phyloP scores from a whole-genome alignment of 2,329 filamentous ascomycete genomes.

The Sclerotinia subarctica region DNA sequence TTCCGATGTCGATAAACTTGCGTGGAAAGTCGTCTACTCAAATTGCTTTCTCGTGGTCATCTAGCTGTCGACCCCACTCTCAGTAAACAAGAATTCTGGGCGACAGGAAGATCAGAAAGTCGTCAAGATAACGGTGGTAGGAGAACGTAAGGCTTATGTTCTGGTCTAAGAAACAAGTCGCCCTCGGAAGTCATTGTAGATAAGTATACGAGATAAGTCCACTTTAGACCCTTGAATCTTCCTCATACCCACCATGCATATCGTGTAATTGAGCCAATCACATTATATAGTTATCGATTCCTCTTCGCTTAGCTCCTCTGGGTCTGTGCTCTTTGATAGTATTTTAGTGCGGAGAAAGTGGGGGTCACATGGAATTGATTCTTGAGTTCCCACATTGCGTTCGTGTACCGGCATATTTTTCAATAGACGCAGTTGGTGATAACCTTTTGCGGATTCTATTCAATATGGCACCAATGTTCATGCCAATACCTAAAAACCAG shows the following conservation, averaged over 20 bases:
- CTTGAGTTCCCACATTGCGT: not conserved
- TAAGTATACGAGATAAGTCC: not conserved
- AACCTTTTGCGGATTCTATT: not conserved
- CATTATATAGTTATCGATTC: not conserved
- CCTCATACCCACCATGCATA: not conserved
- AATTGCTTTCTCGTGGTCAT: not conserved
- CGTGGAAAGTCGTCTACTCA: not conserved
- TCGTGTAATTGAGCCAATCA: conserved; percentile 1
- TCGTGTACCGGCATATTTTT: not conserved
- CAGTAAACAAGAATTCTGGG: not conserved
- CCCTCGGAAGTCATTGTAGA: not conserved
- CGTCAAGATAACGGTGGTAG: not conserved
- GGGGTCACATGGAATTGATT: not conserved
- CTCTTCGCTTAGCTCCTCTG: not conserved
- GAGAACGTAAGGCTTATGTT: not conserved
- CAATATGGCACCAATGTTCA: not conserved
- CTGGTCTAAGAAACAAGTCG: not conserved
- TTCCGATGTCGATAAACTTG: not conserved
- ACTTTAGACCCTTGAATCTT: not conserved
- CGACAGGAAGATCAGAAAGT: not conserved
- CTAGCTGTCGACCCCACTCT: not conserved
- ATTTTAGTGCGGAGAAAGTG: not conserved
- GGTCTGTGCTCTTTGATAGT: not conserved
- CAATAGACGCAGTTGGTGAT: not conserved
- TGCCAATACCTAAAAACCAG: not conserved